phyloP scores from a whole-genome alignment of 306 rosid genomes.

The Medicago arabica region DNA sequence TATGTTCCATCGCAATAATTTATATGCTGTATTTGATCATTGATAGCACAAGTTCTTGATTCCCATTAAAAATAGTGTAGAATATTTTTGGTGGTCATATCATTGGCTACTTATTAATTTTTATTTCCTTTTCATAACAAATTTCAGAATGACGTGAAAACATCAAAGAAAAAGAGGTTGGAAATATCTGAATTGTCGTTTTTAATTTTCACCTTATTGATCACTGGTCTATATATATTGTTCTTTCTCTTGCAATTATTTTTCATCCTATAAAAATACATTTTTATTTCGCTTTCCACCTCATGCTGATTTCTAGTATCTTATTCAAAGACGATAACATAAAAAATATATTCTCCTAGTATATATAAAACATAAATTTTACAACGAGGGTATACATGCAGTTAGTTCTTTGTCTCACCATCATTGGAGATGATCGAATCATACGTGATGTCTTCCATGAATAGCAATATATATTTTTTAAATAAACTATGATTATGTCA shows the following conservation, averaged over 20 bases:
- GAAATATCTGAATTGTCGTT: slow-evolving; percentile 28
- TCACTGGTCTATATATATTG: not conserved
- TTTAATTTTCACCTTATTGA: not conserved
- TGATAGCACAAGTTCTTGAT: slow-evolving; percentile 40
- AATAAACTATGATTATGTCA: too few species aligned
- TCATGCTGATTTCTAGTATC: slow-evolving; percentile 22
- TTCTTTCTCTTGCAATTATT: slow-evolving; percentile 8
- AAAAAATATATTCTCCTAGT: slow-evolving; percentile 32
- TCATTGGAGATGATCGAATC: slow-evolving; percentile 25
- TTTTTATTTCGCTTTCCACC: slow-evolving; percentile 28
- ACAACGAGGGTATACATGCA: slow-evolving; percentile 15
- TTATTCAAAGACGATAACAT: slow-evolving; percentile 41
- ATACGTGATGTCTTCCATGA: not conserved
- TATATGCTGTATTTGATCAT: slow-evolving; percentile 13
- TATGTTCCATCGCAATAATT: slow-evolving; percentile 19
- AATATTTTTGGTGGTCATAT: slow-evolving; percentile 39
- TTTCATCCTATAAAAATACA: slow-evolving; percentile 13
- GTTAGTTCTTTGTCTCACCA: slow-evolving; percentile 28
- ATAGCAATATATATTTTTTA: too few species aligned
- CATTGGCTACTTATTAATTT: slow-evolving; percentile 30
- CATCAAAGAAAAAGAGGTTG: slow-evolving; percentile 23
- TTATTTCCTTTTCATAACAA: slow-evolving; percentile 40
- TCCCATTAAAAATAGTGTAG: slow-evolving; percentile 45
- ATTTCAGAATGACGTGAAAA: slow-evolving; percentile 45
- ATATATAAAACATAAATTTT: not conserved